A percentile compares a stretch with the other conserved stretches of the same genome.
phyloP scores from a whole-genome alignment of 306 rosid genomes.

The Corylus heterophylla region DNA sequence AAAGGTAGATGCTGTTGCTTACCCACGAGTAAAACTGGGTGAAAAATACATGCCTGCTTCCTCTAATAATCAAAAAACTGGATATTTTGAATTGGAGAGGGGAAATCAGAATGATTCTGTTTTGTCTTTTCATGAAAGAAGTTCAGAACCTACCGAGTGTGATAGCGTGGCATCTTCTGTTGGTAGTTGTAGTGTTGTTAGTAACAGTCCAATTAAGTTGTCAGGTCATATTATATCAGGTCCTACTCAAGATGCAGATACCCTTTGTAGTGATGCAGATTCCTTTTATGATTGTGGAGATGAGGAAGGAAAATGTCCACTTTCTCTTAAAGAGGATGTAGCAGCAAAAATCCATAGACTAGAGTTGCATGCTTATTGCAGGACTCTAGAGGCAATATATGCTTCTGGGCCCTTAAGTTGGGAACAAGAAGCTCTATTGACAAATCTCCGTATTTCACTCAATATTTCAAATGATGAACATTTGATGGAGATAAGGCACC shows the following conservation, averaged over 20 bases:
- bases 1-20: constrained; percentile 78
- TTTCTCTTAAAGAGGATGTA: constrained; percentile 40
- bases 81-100: constrained; percentile 43
- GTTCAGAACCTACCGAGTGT: constrained; percentile 44
- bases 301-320: constrained; percentile 40
- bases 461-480: constrained; percentile 89
- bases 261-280: constrained; percentile 63
- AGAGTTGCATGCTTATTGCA: constrained; percentile 71
- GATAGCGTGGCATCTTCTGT: constrained; percentile 68
- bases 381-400: constrained; percentile 64
- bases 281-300: constrained; percentile 44
- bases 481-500: constrained; percentile 50
- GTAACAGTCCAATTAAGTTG: constrained; percentile 39
- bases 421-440: constrained; percentile 81
- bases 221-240: constrained; percentile 48
- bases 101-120: constrained; percentile 32
- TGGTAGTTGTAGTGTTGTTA: constrained; percentile 77
- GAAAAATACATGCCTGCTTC: constrained; percentile 57
- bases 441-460: constrained; percentile 82
- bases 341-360: constrained; percentile 59
- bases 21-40: constrained; percentile 61
- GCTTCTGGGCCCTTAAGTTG: constrained; percentile 90
- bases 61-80: constrained; percentile 43
- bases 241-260: constrained; percentile 48
- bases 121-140: constrained; percentile 47